Base-by-base conservation (phyloP, 192 early-diverging fungal genomes). In the Oehlia diaphana region DNA sequence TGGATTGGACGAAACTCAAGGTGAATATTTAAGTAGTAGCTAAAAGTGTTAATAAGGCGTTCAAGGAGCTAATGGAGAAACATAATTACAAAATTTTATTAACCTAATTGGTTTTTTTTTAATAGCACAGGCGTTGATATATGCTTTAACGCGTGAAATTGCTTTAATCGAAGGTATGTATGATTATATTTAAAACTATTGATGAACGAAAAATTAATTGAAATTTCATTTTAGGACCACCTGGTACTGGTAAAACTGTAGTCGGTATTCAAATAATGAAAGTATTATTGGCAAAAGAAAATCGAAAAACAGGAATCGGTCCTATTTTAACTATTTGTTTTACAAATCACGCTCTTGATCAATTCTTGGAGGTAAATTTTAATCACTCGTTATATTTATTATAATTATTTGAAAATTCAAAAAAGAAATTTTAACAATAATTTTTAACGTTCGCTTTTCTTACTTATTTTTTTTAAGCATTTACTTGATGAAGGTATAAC, bases 311-410 rank as follows among this genome's bases (percentile, higher is more conserved):
- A 19, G 80, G 68, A 9, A 76, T 82, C 9, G 83, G 77, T 65
- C 90, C 87, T 2, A 86, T 90, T 35, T 80, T 91, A 3, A 79
- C 83, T 35, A 83, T 91, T 28, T 86, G 86, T 49, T 89, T 85
- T 66, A 91, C 90, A 10, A 91, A 92, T 75, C 90, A 90, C 66
- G 91, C 91, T 1, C 74, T 92, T 10, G 91, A 91, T 64, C 89
- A 91, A 74, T 92, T 92, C 72, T 63, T 92, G 6, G 87, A 88
- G 39, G 53, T 47, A 58, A 19, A 33, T 50, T 72, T 49, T 42
- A 8, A 42, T 42, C 7, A 42, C 39, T 42, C 39, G 39, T 42
- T 42, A 42, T 8, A 42, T 9, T 42, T 8, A 8, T 42, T 42
- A 8, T 42, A 42, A 37, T 37, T 4, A 37, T 37, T 37, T 37